Evolutionary conservation across 495 filamentous ascomycete species (phyloP).

Genomic region (Penicillium atrosanguineum): DNA sequence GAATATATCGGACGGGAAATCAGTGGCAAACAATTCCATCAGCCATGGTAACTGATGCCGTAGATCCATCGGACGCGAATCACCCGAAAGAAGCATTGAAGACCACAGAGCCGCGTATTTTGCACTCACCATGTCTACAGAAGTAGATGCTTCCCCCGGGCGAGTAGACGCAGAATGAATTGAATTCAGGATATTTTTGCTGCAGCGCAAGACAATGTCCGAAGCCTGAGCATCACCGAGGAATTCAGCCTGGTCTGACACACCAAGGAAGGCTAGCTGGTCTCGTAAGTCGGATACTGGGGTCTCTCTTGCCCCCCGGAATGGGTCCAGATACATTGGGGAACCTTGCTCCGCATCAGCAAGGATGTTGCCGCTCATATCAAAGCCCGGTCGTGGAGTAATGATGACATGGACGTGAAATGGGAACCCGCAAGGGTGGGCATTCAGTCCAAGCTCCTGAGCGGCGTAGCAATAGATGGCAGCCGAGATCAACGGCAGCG

Average conservation of each 20-base stretch:
- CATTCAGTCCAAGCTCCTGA: conserved; percentile 63
- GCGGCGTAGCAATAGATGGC: conserved; percentile 71
- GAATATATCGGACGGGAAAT: conserved; percentile 61
- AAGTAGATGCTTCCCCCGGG: conserved; percentile 15
- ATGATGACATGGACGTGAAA: conserved; percentile 78
- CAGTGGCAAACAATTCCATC: conserved; percentile 61
- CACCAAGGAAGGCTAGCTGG: conserved; percentile 63
- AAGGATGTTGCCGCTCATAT: conserved; percentile 61
- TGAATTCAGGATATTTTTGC: conserved; percentile 74
- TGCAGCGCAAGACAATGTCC: conserved; percentile 71
- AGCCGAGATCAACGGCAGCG: conserved; percentile 75
- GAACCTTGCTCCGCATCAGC: conserved; percentile 38
- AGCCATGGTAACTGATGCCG: conserved; percentile 64
- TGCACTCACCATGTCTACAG: conserved; percentile 60
- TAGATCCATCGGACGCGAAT: conserved; percentile 50
- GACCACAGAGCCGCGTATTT: conserved; percentile 80
- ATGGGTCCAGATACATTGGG: conserved; percentile 83
- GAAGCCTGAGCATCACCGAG: conserved; percentile 57
- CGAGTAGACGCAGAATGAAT: conserved; percentile 41
- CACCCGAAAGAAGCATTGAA: conserved; percentile 57
- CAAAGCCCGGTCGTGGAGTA: conserved; percentile 52
- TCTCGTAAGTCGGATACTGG: conserved; percentile 53
- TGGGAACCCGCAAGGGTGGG: conserved; percentile 71
- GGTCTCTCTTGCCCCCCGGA: conserved; percentile 65
- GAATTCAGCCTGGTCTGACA: conserved; percentile 54